Base-by-base conservation (phyloP, 352 stramenopile species). In the Lagenidium giganteum region DNA sequence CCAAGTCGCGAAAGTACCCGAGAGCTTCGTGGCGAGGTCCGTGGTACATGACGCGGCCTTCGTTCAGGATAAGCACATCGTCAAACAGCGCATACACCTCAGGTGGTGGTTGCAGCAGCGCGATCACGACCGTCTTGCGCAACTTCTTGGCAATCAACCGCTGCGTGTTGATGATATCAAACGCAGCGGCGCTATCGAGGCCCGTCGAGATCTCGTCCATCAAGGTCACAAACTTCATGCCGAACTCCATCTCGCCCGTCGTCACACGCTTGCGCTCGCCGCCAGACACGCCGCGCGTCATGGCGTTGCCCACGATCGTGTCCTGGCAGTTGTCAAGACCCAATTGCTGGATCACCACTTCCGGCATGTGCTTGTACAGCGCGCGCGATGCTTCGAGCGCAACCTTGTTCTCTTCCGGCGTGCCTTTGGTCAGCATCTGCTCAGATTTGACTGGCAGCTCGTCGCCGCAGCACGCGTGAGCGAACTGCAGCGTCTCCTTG, bases 191-290 rank as follows among this genome's bases (percentile, higher is more conserved):
- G 23, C 69, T 76, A 62, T 97, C 88, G 12, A 97, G 69, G 1
- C 91, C 91, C 28, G 86, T 97, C 46, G 67, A 88, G 49, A 97
- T 95, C 60, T 93, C 78, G 59, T 97, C 88, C 52, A 75, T 73
- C 34, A 88, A 74, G 17, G 73, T 42, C 16, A 93, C 66, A 24
- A 61, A 63, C 42, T 64, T 58, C 17, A 41, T 47, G 23, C 62
- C 56, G 40, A 80, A 70, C 21, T 84, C 57, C 70, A 97, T 96
- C 63, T 74, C 58, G 40, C 67, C 70, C 0, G 55, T 68, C 3
- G 66, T 83, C 40, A 80, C 60, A 29, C 63, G 60, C 50, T 77
- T 77, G 20, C 61, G 49, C 27, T 83, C 54, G 8, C 72, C 72
- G 23, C 72, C 67, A 4, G 67, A 79, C 20, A 83, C 54, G 32